A percentile compares a stretch with the other conserved stretches of the same genome.
Evolutionary conservation across 768 basidiomycete genomes (phyloP).

Genomic region (Gautieria morchelliformis): DNA sequence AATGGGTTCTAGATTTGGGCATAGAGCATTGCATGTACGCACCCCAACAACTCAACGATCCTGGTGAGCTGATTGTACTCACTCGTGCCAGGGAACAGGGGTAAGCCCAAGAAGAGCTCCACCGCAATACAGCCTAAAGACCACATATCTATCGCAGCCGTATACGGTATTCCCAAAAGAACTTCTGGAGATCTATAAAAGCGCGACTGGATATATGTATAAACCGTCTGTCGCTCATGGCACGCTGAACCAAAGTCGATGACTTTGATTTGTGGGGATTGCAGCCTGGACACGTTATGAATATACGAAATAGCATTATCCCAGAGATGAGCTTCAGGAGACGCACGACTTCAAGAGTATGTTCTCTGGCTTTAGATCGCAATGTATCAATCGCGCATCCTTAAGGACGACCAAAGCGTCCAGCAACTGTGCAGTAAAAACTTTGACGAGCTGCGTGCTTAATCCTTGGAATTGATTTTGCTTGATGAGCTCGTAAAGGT

Average conservation of each 20-base stretch:
- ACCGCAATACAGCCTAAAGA: slow-evolving; percentile 97
- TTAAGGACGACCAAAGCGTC: slow-evolving; percentile 90
- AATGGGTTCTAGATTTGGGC: neutral
- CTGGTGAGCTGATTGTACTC: slow-evolving; percentile 98
- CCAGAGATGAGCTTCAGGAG: slow-evolving; percentile 12
- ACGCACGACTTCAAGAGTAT: slow-evolving; percentile 90
- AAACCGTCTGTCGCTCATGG: slow-evolving; percentile 98
- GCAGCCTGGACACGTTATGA: slow-evolving; percentile 45
- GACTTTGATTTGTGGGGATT: slow-evolving; percentile 97
- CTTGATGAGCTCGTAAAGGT: slow-evolving; percentile 98
- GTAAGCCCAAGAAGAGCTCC: slow-evolving; percentile 92
- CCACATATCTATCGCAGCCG: slow-evolving; percentile 98
- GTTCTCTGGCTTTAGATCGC: slow-evolving; percentile 98
- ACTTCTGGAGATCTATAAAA: slow-evolving; percentile 99
- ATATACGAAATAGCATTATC: neutral
- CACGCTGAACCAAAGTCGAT: slow-evolving; percentile 99
- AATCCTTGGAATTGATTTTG: slow-evolving; percentile 99
- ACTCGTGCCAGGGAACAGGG: slow-evolving; percentile 96
- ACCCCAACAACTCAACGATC: slow-evolving; percentile 99
- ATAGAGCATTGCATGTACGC: slow-evolving; percentile 19
- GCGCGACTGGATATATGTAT: slow-evolving; percentile 98
- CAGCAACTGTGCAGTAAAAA: slow-evolving; percentile 92
- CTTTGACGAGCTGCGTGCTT: slow-evolving; percentile 94
- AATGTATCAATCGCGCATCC: slow-evolving; percentile 93
- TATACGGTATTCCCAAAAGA: slow-evolving; percentile 88